phyloP scores from a whole-genome alignment of 2,329 filamentous ascomycete genomes.

The Ophiostoma piceae region DNA sequence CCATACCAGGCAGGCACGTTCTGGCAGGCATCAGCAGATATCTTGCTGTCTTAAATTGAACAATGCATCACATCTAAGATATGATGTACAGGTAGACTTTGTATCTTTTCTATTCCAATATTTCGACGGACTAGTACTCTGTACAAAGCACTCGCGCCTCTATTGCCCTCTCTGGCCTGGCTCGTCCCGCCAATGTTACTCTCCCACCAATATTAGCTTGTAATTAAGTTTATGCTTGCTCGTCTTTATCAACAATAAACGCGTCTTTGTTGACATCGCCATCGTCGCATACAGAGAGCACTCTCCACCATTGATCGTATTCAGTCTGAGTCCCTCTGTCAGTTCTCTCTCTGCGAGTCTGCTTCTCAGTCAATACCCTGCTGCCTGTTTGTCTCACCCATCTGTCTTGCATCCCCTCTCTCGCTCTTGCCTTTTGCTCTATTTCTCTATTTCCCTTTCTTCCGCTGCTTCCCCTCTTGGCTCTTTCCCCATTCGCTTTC shows the following conservation, averaged over 20 bases:
- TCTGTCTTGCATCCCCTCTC: neutral
- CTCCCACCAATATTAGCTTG: neutral
- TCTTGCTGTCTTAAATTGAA: too few species aligned
- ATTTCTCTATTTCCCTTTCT: neutral
- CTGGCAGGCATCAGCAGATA: neutral
- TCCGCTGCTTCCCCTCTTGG: neutral
- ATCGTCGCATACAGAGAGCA: neutral
- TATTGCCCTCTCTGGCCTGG: neutral
- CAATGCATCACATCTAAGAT: too few species aligned
- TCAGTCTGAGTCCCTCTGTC: neutral
- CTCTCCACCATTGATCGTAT: neutral
- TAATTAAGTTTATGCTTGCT: slow-evolving; percentile 8
- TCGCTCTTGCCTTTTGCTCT: neutral
- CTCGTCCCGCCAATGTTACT: neutral
- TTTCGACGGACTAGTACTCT: too few species aligned
- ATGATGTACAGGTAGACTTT: too few species aligned
- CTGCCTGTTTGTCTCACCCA: slow-evolving; percentile 1
- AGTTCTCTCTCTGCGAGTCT: too few species aligned
- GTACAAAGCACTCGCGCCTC: neutral
- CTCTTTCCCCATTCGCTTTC: neutral
- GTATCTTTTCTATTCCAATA: too few species aligned
- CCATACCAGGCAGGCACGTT: neutral
- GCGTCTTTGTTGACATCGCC: slow-evolving; percentile 14
- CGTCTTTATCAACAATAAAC: neutral
- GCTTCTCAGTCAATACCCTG: neutral